Evolutionary conservation across 257 asterid species (phyloP), one percentile per base, ranked within the genome.

Genomic region (Scutellaria galericulata): DNA sequence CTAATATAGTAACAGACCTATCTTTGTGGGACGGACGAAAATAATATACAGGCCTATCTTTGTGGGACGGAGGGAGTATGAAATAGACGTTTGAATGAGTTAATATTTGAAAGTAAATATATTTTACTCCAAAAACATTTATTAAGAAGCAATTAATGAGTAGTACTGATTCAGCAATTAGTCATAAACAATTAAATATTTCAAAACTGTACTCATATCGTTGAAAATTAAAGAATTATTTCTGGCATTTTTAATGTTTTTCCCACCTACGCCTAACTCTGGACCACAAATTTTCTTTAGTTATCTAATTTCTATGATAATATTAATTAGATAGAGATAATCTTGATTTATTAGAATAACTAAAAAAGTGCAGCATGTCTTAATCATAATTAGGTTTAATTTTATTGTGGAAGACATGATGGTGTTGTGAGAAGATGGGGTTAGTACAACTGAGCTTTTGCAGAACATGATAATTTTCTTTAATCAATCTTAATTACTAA

Each of bases 401-500:
- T 55, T 27, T 54, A 45, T 80, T 75, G 78, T 80, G 83, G 81
- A 71, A 14, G 78, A 22, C 69, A 75, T 79, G 77, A 71, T 78
- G 72, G 57, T 12, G 56, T 55, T 76, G 59, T 65, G 73, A 71
- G 73, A 61, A 47, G 71, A 69, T 77, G 79, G 74, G 77, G 66
- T 55, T 70, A 79, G 77, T 76, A 73, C 79, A 80, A 63, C 79
- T 71, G 55, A 80, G 67, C 69, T 71, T 58, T 71, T 67, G 53
- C 60, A 42, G 53, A 69, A 75, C 61, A 79, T 61, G 81, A 75
- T 75, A 80, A 71, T 41, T 46, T 71, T 66, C 20, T 80, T 68
- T 71, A 71, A 71, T 66, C 78, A 79, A 35, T 51, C 48, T 40
- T 57, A 9, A 72, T 44, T 50, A 62, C 14, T 39, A n/a, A 31